Conservation (phyloP, 768 basidiomycete species). For the Lyophyllum shimeji region DNA sequence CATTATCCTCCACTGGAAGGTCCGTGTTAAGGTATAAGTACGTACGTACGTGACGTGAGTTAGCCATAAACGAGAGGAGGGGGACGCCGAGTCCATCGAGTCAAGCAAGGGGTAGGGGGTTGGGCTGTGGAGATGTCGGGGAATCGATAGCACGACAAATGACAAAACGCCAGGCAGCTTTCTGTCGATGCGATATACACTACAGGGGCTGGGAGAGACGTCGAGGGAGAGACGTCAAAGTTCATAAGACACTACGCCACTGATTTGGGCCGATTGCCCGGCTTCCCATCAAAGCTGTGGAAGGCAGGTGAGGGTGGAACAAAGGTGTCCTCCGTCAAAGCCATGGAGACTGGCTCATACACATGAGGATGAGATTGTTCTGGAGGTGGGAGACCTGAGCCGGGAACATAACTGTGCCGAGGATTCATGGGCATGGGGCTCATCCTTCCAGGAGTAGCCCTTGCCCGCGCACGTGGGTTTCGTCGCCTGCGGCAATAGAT, state of each 20-base stretch:
- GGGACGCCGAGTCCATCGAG: neutral
- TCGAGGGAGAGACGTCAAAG: conserved; percentile 1
- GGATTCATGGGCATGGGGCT: conserved; percentile 60
- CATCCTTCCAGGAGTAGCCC: conserved; percentile 42
- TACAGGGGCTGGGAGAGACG: conserved; percentile 6
- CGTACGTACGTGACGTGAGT: conserved; percentile 3
- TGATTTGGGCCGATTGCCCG: conserved; percentile 45
- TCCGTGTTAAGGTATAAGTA: conserved; percentile 1
- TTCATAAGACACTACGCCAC: conserved; percentile 32
- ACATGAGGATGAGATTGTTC: conserved; percentile 40
- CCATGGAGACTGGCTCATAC: conserved; percentile 66
- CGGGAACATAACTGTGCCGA: conserved; percentile 40
- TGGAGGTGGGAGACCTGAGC: conserved; percentile 17
- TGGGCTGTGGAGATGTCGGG: conserved; percentile 2
- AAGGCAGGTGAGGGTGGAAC: conserved; percentile 63
- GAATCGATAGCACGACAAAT: conserved; percentile 9
- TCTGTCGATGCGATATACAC: conserved; percentile 10
- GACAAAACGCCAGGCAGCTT: conserved; percentile 7
- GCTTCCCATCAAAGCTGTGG: conserved; percentile 37
- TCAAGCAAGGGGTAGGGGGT: neutral
- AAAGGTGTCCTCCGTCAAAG: conserved; percentile 36
- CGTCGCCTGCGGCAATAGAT: conserved; percentile 51
- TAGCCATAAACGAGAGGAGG: conserved; percentile 6
- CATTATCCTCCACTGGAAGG: conserved; percentile 3
- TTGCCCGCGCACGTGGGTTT: conserved; percentile 23